These are phyloP conservation scores for Canariomyces notabilis DNA, from an alignment of 2,329 filamentous ascomycete species.

Conservation along the genomic window DNA sequence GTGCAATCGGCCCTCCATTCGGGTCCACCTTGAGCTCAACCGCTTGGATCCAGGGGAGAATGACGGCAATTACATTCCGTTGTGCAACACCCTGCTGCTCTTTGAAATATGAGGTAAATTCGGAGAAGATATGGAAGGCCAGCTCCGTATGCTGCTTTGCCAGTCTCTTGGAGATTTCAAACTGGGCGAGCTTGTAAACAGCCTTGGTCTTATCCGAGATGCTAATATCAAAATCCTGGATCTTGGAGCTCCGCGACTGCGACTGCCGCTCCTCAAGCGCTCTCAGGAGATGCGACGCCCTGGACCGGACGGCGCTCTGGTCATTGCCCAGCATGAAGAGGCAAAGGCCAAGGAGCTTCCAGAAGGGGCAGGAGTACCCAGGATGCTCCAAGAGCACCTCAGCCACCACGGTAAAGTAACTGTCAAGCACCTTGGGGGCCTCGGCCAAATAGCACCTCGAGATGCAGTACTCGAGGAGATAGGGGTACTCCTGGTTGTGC, in stretches of 20 bases:
- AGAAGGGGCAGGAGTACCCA: conserved; percentile 81
- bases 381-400: conserved; percentile 78
- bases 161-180: conserved; percentile 88
- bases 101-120: conserved; percentile 92
- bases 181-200: conserved; percentile 95
- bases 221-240: conserved; percentile 96
- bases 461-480: conserved; percentile 84
- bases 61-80: conserved; percentile 87
- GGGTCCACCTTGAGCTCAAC: conserved; percentile 90
- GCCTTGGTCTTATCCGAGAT: conserved; percentile 98
- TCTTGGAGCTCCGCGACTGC: conserved; percentile 69
- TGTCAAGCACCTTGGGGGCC: conserved; percentile 77
- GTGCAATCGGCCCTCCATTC: conserved; percentile 81
- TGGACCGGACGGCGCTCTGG: conserved; percentile 80
- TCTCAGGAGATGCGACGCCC: conserved; percentile 75
- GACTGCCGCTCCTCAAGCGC: conserved; percentile 77
- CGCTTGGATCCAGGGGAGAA: conserved; percentile 92
- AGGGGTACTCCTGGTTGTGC: conserved; percentile 82
- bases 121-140: conserved; percentile 91
- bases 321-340: conserved; percentile 92
- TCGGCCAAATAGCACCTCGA: conserved; percentile 84
- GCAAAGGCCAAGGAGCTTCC: conserved; percentile 83
- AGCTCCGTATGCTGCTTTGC: conserved; percentile 84
- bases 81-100: conserved; percentile 77
- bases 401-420: conserved; percentile 90